Evolutionary conservation across 768 basidiomycete species (phyloP).

Genomic region (Lentinula edodes): DNA sequence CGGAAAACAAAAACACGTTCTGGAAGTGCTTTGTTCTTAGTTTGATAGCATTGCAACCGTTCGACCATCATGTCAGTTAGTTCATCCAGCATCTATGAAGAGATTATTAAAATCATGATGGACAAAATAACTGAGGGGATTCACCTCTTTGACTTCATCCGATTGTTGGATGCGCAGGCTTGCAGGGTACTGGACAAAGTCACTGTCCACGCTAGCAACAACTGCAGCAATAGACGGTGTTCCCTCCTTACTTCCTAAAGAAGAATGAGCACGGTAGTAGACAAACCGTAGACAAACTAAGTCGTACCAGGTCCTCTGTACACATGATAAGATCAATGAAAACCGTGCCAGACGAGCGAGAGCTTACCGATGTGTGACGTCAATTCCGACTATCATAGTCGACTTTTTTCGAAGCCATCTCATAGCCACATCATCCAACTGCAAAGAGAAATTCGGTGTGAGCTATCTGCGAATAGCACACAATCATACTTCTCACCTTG

Average conservation of each 20-base stretch:
- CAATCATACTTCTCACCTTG: slow-evolving; percentile 22
- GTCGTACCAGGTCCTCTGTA: background rate
- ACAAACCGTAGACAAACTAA: background rate
- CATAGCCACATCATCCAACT: slow-evolving; percentile 53
- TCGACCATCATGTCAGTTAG: slow-evolving; percentile 67
- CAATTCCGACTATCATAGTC: slow-evolving; percentile 84
- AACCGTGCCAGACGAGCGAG: background rate
- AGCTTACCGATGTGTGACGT: slow-evolving; percentile 65
- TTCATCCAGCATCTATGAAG: slow-evolving; percentile 64
- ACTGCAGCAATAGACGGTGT: slow-evolving; percentile 83
- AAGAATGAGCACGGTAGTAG: slow-evolving; percentile 9
- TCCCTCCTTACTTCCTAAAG: slow-evolving; percentile 58
- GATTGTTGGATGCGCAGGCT: slow-evolving; percentile 62
- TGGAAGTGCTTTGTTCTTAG: slow-evolving; percentile 53
- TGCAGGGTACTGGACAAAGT: slow-evolving; percentile 74
- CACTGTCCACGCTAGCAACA: slow-evolving; percentile 66
- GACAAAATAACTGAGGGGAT: slow-evolving; percentile 14
- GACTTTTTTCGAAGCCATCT: slow-evolving; percentile 58
- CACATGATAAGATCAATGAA: background rate
- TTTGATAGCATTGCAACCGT: slow-evolving; percentile 52
- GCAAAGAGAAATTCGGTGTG: background rate
- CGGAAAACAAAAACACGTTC: slow-evolving; percentile 69
- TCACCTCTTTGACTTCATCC: slow-evolving; percentile 30
- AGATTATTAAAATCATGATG: background rate
- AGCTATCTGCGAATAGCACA: background rate